These are phyloP conservation scores for Penicillium nucicola DNA, from an alignment of 495 filamentous ascomycete species.

Conservation along the genomic window DNA sequence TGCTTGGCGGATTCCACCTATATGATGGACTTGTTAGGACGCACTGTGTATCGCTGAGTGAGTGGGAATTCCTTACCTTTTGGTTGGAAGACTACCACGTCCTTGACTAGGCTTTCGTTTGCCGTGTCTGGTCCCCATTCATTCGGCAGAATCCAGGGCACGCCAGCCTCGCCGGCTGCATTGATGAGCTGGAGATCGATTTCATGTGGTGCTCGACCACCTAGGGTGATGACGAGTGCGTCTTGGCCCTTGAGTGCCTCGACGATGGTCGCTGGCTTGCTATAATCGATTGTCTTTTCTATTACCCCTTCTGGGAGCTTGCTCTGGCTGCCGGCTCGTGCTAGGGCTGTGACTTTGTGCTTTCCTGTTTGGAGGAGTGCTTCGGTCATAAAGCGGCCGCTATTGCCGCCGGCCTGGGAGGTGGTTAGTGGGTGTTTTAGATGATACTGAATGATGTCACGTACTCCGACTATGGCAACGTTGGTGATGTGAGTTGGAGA, in stretches of 20 bases:
- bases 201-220: slow-evolving; percentile 32
- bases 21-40: neutral
- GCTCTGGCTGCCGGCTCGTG: slow-evolving; percentile 40
- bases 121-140: slow-evolving; percentile 43
- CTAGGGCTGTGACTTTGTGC: slow-evolving; percentile 52
- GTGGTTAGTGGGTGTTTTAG: slow-evolving; percentile 1
- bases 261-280: slow-evolving; percentile 39
- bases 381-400: slow-evolving; percentile 52
- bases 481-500: slow-evolving; percentile 13
- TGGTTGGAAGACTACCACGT: slow-evolving; percentile 23
- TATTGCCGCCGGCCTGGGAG: slow-evolving; percentile 54
- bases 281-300: slow-evolving; percentile 45
- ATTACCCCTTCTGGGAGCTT: slow-evolving; percentile 42
- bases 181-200: slow-evolving; percentile 48
- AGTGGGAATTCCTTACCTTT: slow-evolving; percentile 4
- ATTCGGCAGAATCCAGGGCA: slow-evolving; percentile 62
- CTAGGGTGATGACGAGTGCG: slow-evolving; percentile 59
- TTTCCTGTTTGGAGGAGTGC: slow-evolving; percentile 47
- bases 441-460: neutral
- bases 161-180: slow-evolving; percentile 59
- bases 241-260: slow-evolving; percentile 50
- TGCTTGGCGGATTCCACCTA: slow-evolving; percentile 7
- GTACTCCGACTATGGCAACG: slow-evolving; percentile 14
- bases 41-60: neutral
- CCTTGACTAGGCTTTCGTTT: slow-evolving; percentile 33